phyloP scores from a whole-genome alignment of 2,329 filamentous ascomycete species.

The Curvularia verruculosa region DNA sequence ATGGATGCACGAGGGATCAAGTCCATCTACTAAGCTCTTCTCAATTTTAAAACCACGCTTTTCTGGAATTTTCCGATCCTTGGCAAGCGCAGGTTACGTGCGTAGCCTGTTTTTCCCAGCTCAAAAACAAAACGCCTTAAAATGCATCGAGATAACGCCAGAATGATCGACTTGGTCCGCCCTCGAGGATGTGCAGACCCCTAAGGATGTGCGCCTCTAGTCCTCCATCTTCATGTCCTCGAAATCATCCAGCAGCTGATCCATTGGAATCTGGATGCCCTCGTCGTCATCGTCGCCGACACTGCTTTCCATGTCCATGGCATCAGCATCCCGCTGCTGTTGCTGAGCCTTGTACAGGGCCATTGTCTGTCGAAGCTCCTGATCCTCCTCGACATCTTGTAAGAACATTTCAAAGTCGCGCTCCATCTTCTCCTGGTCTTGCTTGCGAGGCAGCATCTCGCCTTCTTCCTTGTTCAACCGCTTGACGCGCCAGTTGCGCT shows the following conservation, averaged over 20 bases:
- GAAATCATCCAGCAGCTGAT: constrained; percentile 82
- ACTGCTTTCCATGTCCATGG: constrained; percentile 68
- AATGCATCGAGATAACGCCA: constrained; percentile 15
- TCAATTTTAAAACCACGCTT: not conserved
- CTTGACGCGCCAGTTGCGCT: constrained; percentile 88
- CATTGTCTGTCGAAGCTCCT: constrained; percentile 81
- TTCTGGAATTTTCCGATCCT: not conserved
- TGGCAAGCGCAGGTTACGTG: constrained; percentile 2
- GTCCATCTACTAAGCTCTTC: not conserved
- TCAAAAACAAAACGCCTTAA: constrained; percentile 9
- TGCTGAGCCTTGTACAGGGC: constrained; percentile 78
- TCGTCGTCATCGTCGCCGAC: constrained; percentile 65
- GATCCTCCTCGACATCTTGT: constrained; percentile 93
- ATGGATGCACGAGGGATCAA: not conserved
- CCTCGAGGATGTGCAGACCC: not conserved
- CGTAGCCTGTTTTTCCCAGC: constrained; percentile 1
- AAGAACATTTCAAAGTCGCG: constrained; percentile 97
- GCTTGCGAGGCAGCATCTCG: constrained; percentile 82
- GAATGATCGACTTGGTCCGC: not conserved
- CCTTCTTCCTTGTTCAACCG: constrained; percentile 90
- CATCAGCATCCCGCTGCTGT: constrained; percentile 63
- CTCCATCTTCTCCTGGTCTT: constrained; percentile 87
- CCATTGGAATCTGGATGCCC: constrained; percentile 56
- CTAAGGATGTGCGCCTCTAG: constrained; percentile 11
- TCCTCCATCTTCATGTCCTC: constrained; percentile 80